Evolutionary conservation across 225 moss, liverwort and hornwort species (phyloP).

Genomic region (Ulota crispa): DNA sequence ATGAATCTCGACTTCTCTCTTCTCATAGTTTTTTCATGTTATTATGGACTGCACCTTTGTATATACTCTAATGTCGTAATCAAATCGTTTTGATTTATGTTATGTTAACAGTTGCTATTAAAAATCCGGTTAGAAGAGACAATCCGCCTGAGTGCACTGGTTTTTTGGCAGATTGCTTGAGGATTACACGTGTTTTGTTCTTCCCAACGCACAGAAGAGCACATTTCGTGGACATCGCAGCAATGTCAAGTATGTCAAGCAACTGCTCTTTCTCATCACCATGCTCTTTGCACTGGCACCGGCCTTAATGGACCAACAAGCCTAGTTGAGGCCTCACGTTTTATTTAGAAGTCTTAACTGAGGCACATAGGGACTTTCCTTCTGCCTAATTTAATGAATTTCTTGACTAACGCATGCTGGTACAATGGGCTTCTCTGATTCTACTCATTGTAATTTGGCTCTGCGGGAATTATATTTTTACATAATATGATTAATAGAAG

Average conservation of each 20-base stretch:
- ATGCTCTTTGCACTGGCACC: too few species aligned
- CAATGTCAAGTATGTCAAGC: conserved; percentile 77
- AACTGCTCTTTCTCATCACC: background rate
- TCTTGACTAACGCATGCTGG: too few species aligned
- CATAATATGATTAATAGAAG: too few species aligned
- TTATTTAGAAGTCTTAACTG: too few species aligned
- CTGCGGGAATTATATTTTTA: too few species aligned
- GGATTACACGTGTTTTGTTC: conserved; percentile 95
- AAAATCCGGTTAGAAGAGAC: background rate
- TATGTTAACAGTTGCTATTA: background rate
- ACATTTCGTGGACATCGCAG: conserved; percentile 82
- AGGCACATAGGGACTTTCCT: too few species aligned
- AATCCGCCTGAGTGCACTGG: conserved; percentile 35
- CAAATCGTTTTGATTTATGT: background rate
- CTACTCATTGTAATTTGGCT: too few species aligned
- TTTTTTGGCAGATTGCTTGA: conserved; percentile 93
- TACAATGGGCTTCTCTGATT: too few species aligned
- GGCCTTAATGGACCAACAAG: too few species aligned
- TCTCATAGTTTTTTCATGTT: conserved; percentile 7
- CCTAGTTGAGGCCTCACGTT: too few species aligned
- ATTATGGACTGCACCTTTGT: background rate
- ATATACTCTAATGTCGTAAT: background rate
- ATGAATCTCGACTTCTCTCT: background rate
- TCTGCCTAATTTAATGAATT: too few species aligned
- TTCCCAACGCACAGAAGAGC: conserved; percentile 87